Evolutionary conservation across 2,329 filamentous ascomycete species (phyloP).

Genomic region (Penicillium oxalicum): DNA sequence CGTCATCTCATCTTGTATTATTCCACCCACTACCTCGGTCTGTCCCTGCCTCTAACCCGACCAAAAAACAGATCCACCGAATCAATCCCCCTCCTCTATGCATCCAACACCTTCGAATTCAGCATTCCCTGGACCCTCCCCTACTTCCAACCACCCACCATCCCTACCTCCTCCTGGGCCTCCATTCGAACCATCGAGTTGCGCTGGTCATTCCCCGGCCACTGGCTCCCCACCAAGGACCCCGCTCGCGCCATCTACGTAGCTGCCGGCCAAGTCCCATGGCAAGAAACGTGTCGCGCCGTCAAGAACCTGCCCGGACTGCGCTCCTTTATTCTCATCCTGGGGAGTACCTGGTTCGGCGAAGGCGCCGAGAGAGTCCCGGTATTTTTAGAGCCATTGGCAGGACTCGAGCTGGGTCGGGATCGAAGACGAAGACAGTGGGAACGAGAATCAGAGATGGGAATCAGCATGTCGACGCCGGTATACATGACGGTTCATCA

Average conservation of each 20-base stretch:
- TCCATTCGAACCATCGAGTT: constrained; percentile 31
- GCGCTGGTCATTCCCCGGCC: constrained; percentile 36
- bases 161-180: constrained; percentile 25
- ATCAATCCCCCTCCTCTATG: constrained; percentile 32
- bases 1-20: background rate
- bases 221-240: constrained; percentile 38
- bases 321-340: constrained; percentile 27
- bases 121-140: constrained; percentile 37
- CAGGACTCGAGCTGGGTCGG: constrained; percentile 11
- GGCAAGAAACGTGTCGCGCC: constrained; percentile 32
- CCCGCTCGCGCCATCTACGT: constrained; percentile 36
- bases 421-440: no score
- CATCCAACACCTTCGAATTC: constrained; percentile 33
- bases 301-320: constrained; percentile 22
- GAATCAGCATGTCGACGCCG: background rate
- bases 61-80: constrained; percentile 27
- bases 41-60: no score
- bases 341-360: constrained; percentile 33
- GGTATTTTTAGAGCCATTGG: constrained; percentile 32
- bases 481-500: no score
- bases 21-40: no score
- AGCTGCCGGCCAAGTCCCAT: constrained; percentile 32
- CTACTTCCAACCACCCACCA: constrained; percentile 33
- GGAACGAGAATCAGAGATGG: background rate
- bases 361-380: constrained; percentile 33